Evolutionary conservation across 2,329 filamentous ascomycete genomes (phyloP).

Genomic region (Volutella citrinella): DNA sequence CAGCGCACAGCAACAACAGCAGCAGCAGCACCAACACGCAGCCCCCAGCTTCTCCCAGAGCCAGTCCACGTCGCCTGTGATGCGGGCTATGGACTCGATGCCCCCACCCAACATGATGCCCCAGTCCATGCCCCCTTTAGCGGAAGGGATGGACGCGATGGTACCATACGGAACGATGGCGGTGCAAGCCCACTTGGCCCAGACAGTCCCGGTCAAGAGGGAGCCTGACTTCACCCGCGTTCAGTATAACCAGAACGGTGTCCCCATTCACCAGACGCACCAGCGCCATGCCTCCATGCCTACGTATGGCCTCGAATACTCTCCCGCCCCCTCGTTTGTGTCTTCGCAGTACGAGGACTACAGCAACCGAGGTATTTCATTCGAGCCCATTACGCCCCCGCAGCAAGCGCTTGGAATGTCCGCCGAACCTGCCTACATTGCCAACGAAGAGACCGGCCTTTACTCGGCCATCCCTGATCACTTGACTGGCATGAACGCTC

Average conservation of each 20-base stretch:
- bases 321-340: slow-evolving; percentile 93
- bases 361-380: slow-evolving; percentile 92
- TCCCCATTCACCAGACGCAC: slow-evolving; percentile 78
- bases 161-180: slow-evolving; percentile 65
- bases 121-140: slow-evolving; percentile 53
- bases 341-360: slow-evolving; percentile 99
- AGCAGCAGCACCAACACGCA: no score
- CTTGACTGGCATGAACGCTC: slow-evolving; percentile 64
- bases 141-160: slow-evolving; percentile 70
- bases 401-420: slow-evolving; percentile 81
- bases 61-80: slow-evolving; percentile 82
- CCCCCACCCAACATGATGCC: slow-evolving; percentile 81
- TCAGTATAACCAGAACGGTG: slow-evolving; percentile 89
- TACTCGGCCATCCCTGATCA: slow-evolving; percentile 95
- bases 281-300: slow-evolving; percentile 99
- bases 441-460: slow-evolving; percentile 93
- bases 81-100: slow-evolving; percentile 92
- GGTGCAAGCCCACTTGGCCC: slow-evolving; percentile 67
- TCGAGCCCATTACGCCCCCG: slow-evolving; percentile 93
- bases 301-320: slow-evolving; percentile 91
- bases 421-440: slow-evolving; percentile 92
- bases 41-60: slow-evolving; percentile 68
- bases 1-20: slow-evolving; percentile 75
- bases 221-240: slow-evolving; percentile 80
- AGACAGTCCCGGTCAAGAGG: slow-evolving; percentile 73